phyloP scores from a whole-genome alignment of 352 stramenopile genomes.

The Pythium insidiosum region DNA sequence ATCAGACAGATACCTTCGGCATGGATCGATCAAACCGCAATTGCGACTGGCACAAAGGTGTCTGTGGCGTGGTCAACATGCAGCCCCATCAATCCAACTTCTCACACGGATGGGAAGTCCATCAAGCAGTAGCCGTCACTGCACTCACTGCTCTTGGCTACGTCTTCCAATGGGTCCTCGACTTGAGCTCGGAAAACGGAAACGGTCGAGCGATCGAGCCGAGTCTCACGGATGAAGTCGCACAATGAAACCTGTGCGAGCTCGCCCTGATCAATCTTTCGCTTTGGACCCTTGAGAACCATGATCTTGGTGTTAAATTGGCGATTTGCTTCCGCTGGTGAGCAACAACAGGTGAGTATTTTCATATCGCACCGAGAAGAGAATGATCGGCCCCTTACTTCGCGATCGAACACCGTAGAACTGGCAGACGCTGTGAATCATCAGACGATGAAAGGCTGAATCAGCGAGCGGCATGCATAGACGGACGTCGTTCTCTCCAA shows the following conservation, averaged over 20 bases:
- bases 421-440: constrained; percentile 85
- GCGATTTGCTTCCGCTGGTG: constrained; percentile 50
- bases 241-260: constrained; percentile 54
- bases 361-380: background rate
- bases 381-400: constrained; percentile 39
- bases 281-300: constrained; percentile 58
- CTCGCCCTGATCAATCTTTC: constrained; percentile 36
- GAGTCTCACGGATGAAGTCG: constrained; percentile 73
- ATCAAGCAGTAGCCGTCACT: constrained; percentile 75
- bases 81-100: too few relatives aligned
- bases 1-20: constrained; percentile 2
- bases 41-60: too few relatives aligned
- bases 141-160: constrained; percentile 73
- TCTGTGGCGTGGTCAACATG: too few relatives aligned
- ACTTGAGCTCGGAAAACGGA: too few relatives aligned
- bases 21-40: constrained; percentile 4
- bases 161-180: constrained; percentile 37
- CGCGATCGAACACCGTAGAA: constrained; percentile 80
- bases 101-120: constrained; percentile 57
- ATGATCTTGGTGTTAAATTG: constrained; percentile 78
- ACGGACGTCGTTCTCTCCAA: constrained; percentile 53
- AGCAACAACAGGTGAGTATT: background rate
- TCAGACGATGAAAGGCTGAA: constrained; percentile 81
- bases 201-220: constrained; percentile 29
- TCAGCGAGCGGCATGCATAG: constrained; percentile 71